phyloP scores from a whole-genome alignment of 768 basidiomycete genomes.

The Boletus insuetus region DNA sequence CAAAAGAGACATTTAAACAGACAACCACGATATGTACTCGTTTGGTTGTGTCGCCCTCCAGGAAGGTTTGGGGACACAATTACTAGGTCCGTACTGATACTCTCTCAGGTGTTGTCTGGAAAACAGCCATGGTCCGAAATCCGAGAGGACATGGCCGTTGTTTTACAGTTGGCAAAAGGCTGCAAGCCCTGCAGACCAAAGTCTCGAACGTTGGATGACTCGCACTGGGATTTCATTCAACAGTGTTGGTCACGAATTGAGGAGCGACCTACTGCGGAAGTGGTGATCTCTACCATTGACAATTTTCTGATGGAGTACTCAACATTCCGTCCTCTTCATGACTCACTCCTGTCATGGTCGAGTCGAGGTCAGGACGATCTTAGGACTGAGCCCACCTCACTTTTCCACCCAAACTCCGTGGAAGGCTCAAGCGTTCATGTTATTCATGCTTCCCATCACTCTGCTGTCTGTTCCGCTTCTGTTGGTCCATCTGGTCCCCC shows the following conservation, averaged over 20 bases:
- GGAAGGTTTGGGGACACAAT: conserved; percentile 38
- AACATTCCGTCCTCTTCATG: neutral
- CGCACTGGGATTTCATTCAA: neutral
- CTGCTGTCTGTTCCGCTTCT: conserved; percentile 32
- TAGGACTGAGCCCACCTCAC: too few relatives aligned
- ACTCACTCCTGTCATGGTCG: neutral
- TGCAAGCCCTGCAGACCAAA: neutral
- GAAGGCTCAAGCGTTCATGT: too few relatives aligned
- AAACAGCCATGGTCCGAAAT: too few relatives aligned
- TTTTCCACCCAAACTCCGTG: too few relatives aligned
- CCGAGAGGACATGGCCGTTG: neutral
- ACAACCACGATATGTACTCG: conserved; percentile 14
- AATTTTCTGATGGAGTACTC: neutral
- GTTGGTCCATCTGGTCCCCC: conserved; percentile 34
- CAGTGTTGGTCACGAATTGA: neutral
- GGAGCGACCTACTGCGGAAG: neutral
- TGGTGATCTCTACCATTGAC: neutral
- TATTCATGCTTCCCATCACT: conserved; percentile 11
- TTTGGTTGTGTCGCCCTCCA: conserved; percentile 29
- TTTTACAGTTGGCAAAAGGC: neutral
- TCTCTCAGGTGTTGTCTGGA: neutral
- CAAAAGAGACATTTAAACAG: conserved; percentile 3
- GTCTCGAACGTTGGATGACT: neutral
- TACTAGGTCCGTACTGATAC: neutral
- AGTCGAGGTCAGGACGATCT: too few relatives aligned